Evolutionary conservation across 1,284 basidiomycete genomes (phyloP).

Genomic region (Tranzscheliella williamsii): DNA sequence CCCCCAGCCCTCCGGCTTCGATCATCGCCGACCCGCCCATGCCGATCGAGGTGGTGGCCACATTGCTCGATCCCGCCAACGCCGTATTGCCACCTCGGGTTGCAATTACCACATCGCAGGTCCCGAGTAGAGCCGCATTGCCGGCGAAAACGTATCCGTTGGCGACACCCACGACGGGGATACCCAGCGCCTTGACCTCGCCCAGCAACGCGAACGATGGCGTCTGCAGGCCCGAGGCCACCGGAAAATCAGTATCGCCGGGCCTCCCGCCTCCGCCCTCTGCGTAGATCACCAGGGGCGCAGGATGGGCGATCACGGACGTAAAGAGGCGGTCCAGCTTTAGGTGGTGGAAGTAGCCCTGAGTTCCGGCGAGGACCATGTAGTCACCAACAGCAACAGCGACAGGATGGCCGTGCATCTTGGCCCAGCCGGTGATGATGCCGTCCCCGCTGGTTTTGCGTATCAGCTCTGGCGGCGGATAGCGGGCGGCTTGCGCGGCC

Average conservation of each 20-base stretch:
- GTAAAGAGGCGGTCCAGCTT: slow-evolving; percentile 42
- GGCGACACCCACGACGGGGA: slow-evolving; percentile 34
- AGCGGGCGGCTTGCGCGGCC: slow-evolving; percentile 24
- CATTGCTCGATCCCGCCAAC: neutral
- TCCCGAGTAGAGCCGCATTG: slow-evolving; percentile 43
- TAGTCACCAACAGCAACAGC: slow-evolving; percentile 36
- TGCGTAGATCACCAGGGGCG: slow-evolving; percentile 41
- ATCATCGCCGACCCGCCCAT: slow-evolving; percentile 49
- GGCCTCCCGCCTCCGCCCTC: slow-evolving; percentile 47
- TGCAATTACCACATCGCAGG: slow-evolving; percentile 40
- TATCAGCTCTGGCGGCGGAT: slow-evolving; percentile 7
- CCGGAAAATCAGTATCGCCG: slow-evolving; percentile 28
- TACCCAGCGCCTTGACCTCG: slow-evolving; percentile 21
- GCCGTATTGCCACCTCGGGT: slow-evolving; percentile 4
- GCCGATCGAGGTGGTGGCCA: slow-evolving; percentile 28
- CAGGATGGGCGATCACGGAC: slow-evolving; percentile 14
- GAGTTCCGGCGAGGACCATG: slow-evolving; percentile 42
- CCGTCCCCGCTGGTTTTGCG: slow-evolving; percentile 33
- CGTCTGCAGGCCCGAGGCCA: slow-evolving; percentile 21
- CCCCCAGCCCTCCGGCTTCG: slow-evolving; percentile 41
- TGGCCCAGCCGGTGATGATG: slow-evolving; percentile 39
- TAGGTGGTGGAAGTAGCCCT: slow-evolving; percentile 39
- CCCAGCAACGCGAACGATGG: slow-evolving; percentile 44
- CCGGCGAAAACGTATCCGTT: slow-evolving; percentile 47
- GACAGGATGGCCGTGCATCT: slow-evolving; percentile 10